Percentiles rank a stretch among this genome's conserved stretches.
Evolutionary conservation across 805 yeast genomes (phyloP).

Genomic region (Wickerhamomyces queroliae): DNA sequence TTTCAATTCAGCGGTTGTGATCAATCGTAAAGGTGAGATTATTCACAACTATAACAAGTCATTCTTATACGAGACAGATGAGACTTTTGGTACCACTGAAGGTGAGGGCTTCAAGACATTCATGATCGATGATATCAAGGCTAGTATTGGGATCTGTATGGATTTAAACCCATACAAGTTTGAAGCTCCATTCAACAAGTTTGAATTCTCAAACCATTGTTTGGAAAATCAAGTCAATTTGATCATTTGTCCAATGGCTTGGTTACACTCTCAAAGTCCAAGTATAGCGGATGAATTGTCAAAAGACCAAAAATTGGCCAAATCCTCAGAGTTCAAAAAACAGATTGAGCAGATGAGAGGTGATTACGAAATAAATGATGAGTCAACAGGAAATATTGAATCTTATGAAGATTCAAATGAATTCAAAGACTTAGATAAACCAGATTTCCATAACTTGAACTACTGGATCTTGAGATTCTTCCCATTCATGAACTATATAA

Average conservation of each 20-base stretch:
- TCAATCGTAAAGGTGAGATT: constrained; percentile 51
- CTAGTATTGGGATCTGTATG: constrained; percentile 88
- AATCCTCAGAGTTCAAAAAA: constrained; percentile 5
- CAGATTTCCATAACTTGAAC: constrained; percentile 46
- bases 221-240: constrained; percentile 42
- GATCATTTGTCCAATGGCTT: constrained; percentile 78
- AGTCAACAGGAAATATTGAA: constrained; percentile 1
- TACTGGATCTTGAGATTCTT: constrained; percentile 74
- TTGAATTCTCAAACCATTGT: constrained; percentile 63
- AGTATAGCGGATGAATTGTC: constrained; percentile 24
- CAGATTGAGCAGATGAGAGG: constrained; percentile 14
- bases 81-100: constrained; percentile 72
- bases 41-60: constrained; percentile 70
- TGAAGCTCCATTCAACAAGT: constrained; percentile 67
- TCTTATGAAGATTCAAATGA: constrained; percentile 12
- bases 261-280: constrained; percentile 57
- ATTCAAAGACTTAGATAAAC: constrained; percentile 26
- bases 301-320: constrained; percentile 10
- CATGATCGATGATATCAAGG: constrained; percentile 28
- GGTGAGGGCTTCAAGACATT: constrained; percentile 53
- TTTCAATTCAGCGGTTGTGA: constrained; percentile 69
- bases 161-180: constrained; percentile 86
- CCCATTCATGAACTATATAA: constrained; percentile 45
- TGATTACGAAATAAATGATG: constrained; percentile 10
- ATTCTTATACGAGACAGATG: constrained; percentile 74